Conservation (phyloP, 768 basidiomycete species). For the Royoungia palumana region DNA sequence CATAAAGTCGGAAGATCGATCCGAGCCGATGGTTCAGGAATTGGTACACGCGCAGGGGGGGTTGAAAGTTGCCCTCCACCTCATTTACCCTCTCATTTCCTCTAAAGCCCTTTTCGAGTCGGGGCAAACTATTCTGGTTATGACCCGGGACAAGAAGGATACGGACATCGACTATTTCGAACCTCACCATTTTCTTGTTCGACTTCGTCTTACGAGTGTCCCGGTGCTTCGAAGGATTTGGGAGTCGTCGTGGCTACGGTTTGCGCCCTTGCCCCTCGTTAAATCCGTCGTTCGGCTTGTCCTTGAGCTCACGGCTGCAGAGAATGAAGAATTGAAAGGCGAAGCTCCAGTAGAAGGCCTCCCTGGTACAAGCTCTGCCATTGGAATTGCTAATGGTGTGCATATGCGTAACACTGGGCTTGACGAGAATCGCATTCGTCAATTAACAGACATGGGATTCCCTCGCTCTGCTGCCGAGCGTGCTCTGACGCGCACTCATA, state of each 20-base stretch:
- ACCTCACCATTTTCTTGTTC: constrained; percentile 83
- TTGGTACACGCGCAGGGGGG: constrained; percentile 76
- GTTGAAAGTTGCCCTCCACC: constrained; percentile 74
- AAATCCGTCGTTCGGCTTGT: constrained; percentile 74
- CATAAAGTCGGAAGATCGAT: constrained; percentile 53
- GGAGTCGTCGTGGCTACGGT: constrained; percentile 79
- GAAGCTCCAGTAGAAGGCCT: constrained; percentile 39
- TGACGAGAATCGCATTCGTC: constrained; percentile 75
- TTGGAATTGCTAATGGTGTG: constrained; percentile 31
- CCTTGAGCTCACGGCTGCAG: constrained; percentile 76
- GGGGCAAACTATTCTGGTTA: constrained; percentile 69
- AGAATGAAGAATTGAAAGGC: constrained; percentile 68
- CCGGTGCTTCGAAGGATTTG: constrained; percentile 71
- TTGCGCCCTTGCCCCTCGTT: constrained; percentile 70
- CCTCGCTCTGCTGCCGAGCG: constrained; percentile 81
- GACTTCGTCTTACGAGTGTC: constrained; percentile 64
- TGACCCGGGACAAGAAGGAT: constrained; percentile 75
- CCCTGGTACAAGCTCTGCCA: constrained; percentile 29
- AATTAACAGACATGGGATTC: constrained; percentile 97
- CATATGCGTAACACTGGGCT: constrained; percentile 44
- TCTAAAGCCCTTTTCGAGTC: constrained; percentile 83
- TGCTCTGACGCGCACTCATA: constrained; percentile 79
- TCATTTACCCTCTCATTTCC: constrained; percentile 73
- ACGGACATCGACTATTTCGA: constrained; percentile 80
- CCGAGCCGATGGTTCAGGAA: constrained; percentile 55